Evolutionary conservation across 345 rosid genomes (phyloP), one percentile per base, ranked within the genome.

Genomic region (Cardamine occulta): DNA sequence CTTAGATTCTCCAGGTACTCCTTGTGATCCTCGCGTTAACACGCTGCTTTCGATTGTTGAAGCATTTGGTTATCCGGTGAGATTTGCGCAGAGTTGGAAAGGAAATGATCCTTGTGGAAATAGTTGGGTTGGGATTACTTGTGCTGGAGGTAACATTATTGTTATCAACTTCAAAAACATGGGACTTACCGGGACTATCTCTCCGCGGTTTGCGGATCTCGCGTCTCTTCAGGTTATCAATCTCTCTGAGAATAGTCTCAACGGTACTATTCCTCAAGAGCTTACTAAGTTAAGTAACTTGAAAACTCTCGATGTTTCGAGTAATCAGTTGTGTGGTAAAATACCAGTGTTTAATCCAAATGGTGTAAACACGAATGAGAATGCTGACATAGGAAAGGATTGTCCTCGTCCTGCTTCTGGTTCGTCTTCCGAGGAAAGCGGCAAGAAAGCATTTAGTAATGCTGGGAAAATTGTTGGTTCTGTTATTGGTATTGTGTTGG

Each of bases 111-210:
- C 96, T 69, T 91, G 93, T 81, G 8, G 19, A 37, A 1, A n/a
- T n/a, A 2, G 51, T 0, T 91, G 97, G 96, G 17, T 28, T 1
- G 93, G 97, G 45, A 84, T 91, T 48, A 32, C 81, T 0, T 91
- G 97, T 73, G 52, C 56, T 2, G 80, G 66, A 42, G 79, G 57
- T 19, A 62, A 78, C 62, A 73, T 89, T 23, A 77, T 74, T 0
- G 77, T 82, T 34, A 74, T 88, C 60, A 89, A 82, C 74, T 86
- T 91, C 34, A 75, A 61, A 29, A 79, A 79, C 7, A 74, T 72
- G 88, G 86, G 86, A 24, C 89, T 91, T n/a, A 68, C 72, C 3
- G 97, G 96, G 14, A 81, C 82, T 7, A 86, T 91, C 24, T 89
- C 96, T 63, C 58, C 86, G 0, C 64, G 61, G 44, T 88, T 86